Evolutionary conservation across 306 rosid genomes (phyloP).

Genomic region (Vachellia pachyceras): DNA sequence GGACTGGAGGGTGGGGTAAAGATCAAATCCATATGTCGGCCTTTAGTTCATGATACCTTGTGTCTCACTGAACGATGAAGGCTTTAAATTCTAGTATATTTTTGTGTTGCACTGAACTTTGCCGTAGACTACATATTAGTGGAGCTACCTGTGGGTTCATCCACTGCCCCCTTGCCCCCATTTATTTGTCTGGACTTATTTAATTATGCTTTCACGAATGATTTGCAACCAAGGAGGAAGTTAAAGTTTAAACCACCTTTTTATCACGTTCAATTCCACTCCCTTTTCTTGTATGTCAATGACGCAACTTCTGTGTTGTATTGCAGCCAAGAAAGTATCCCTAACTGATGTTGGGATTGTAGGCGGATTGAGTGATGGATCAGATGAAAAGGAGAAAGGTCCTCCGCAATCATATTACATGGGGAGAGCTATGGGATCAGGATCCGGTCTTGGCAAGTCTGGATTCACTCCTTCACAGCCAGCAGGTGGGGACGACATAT

Average conservation of each 20-base stretch:
- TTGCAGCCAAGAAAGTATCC: conserved; percentile 87
- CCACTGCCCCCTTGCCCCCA: conserved; percentile 12
- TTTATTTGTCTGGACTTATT: conserved; percentile 9
- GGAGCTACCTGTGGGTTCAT: background rate
- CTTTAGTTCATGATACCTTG: background rate
- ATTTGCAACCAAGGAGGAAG: background rate
- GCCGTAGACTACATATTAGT: background rate
- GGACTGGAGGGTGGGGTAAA: background rate
- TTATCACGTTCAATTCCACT: background rate
- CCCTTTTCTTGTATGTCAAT: background rate
- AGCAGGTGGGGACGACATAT: conserved; percentile 60
- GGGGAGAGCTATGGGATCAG: conserved; percentile 97
- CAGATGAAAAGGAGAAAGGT: conserved; percentile 81
- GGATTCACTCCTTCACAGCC: conserved; percentile 68
- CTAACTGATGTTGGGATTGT: conserved; percentile 81
- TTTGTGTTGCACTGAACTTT: background rate
- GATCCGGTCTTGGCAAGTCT: conserved; percentile 83
- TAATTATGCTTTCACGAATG: conserved; percentile 2
- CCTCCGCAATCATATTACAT: conserved; percentile 70
- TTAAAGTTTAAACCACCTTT: background rate
- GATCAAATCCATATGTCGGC: background rate
- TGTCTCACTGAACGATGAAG: no score
- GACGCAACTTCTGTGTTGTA: conserved; percentile 26
- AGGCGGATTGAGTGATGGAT: conserved; percentile 80
- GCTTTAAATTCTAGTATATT: no score